Percentiles rank a stretch among this genome's conserved stretches.
Conservation (phyloP, 2,329 filamentous ascomycete species). For the Hypoxylon sp. region DNA sequence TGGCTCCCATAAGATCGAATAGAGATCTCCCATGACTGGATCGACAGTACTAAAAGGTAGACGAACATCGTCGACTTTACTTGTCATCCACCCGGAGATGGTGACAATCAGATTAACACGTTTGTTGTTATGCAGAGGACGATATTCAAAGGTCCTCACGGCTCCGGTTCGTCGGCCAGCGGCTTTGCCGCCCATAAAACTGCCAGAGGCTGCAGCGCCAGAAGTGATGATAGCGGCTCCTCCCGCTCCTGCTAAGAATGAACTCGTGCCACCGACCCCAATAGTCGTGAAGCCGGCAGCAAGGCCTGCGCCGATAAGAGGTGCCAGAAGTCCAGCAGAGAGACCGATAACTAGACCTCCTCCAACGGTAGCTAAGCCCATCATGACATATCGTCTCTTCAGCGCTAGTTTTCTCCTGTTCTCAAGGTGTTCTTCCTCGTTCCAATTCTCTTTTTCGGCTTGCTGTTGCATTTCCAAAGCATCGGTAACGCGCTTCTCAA, state of each 20-base stretch:
- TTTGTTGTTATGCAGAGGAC: slow-evolving; percentile 98
- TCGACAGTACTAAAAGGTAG: slow-evolving; percentile 97
- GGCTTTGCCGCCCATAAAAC: slow-evolving; percentile 87
- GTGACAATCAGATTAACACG: slow-evolving; percentile 95
- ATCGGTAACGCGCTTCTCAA: slow-evolving; percentile 97
- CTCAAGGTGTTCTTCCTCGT: slow-evolving; percentile 95
- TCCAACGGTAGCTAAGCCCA: slow-evolving; percentile 96
- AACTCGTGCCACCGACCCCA: slow-evolving; percentile 88
- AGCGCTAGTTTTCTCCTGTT: slow-evolving; percentile 83
- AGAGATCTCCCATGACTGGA: slow-evolving; percentile 97
- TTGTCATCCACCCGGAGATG: slow-evolving; percentile 97
- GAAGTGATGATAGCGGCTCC: slow-evolving; percentile 96
- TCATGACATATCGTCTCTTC: slow-evolving; percentile 89
- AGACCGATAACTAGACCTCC: slow-evolving; percentile 95
- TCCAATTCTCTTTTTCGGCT: slow-evolving; percentile 96
- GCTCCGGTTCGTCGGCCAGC: slow-evolving; percentile 90
- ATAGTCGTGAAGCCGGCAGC: slow-evolving; percentile 97
- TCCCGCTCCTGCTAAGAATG: slow-evolving; percentile 91
- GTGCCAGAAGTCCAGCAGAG: slow-evolving; percentile 90
- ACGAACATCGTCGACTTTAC: slow-evolving; percentile 96
- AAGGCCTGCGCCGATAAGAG: slow-evolving; percentile 92
- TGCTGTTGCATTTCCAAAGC: slow-evolving; percentile 97
- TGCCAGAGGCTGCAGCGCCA: slow-evolving; percentile 85
- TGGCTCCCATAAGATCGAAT: slow-evolving; percentile 97
- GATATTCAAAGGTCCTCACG: slow-evolving; percentile 96